phyloP scores from a whole-genome alignment of 345 rosid genomes.

The Rhizophora apiculata region DNA sequence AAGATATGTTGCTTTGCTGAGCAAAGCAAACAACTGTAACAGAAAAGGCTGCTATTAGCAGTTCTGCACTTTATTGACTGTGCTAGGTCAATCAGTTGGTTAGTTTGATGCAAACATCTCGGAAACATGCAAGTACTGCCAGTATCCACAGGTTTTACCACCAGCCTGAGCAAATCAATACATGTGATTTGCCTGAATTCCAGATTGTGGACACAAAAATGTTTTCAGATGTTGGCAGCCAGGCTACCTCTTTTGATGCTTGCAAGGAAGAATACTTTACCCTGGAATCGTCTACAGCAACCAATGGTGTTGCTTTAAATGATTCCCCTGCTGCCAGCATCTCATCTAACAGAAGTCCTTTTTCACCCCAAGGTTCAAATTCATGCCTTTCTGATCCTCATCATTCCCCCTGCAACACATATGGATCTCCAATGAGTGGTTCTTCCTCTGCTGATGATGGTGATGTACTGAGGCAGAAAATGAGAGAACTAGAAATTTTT shows the following conservation, averaged over 20 bases:
- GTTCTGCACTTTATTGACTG: background rate
- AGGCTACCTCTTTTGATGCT: constrained; percentile 45
- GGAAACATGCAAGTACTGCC: constrained; percentile 51
- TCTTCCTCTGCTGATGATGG: constrained; percentile 55
- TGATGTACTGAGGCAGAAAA: constrained; percentile 49
- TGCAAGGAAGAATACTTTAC: constrained; percentile 63
- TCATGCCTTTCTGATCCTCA: constrained; percentile 69
- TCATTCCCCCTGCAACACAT: constrained; percentile 58
- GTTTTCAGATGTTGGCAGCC: constrained; percentile 48
- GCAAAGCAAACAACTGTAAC: background rate
- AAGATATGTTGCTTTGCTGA: constrained; percentile 1
- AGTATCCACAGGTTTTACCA: constrained; percentile 49
- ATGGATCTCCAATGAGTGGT: constrained; percentile 79
- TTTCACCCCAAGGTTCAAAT: constrained; percentile 81
- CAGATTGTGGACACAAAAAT: constrained; percentile 48
- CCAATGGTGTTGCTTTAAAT: constrained; percentile 34
- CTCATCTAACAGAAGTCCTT: constrained; percentile 64
- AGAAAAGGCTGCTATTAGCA: constrained; percentile 4
- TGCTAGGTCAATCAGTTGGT: constrained; percentile 2
- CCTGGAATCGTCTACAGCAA: constrained; percentile 71
- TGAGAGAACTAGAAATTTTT: constrained; percentile 63
- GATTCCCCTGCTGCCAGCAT: constrained; percentile 71
- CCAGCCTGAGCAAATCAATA: constrained; percentile 44
- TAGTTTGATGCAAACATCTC: constrained; percentile 65
- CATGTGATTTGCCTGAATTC: constrained; percentile 42